A percentile compares a stretch with the other conserved stretches of the same genome.
Conservation (phyloP, 257 asterid species). For the Primulina huaijiensis region DNA sequence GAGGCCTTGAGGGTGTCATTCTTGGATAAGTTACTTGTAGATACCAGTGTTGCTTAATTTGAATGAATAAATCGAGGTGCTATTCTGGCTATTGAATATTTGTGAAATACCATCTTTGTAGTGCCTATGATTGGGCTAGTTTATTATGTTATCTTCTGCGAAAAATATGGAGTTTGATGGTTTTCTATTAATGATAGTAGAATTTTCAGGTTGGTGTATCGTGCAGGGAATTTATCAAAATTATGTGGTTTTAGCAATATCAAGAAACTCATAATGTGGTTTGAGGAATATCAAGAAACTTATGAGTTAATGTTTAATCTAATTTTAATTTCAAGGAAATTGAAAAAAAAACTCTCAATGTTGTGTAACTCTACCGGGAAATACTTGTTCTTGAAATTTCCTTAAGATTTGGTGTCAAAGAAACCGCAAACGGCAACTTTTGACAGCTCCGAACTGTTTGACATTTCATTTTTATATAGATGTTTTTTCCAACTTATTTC, state of each 20-base stretch:
- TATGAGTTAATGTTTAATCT: neutral
- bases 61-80: neutral
- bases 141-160: neutral
- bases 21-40: neutral
- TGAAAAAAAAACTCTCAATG: neutral
- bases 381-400: slow-evolving; percentile 8
- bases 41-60: neutral
- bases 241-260: neutral
- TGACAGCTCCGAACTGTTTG: slow-evolving; percentile 1
- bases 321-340: neutral
- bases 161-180: neutral
- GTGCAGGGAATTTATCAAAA: neutral
- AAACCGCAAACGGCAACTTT: neutral
- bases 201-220: neutral
- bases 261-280: neutral
- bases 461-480: neutral
- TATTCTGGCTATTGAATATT: neutral
- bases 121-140: neutral
- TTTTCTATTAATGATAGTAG: neutral
- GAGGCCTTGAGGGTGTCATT: neutral
- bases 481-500: neutral
- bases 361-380: neutral
- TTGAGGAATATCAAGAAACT: neutral
- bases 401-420: neutral
- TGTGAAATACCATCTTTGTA: neutral